A percentile compares a stretch with the other conserved stretches of the same genome.
Conservation (phyloP, 2,329 filamentous ascomycete species). For the Xylariomycetidae sp. region DNA sequence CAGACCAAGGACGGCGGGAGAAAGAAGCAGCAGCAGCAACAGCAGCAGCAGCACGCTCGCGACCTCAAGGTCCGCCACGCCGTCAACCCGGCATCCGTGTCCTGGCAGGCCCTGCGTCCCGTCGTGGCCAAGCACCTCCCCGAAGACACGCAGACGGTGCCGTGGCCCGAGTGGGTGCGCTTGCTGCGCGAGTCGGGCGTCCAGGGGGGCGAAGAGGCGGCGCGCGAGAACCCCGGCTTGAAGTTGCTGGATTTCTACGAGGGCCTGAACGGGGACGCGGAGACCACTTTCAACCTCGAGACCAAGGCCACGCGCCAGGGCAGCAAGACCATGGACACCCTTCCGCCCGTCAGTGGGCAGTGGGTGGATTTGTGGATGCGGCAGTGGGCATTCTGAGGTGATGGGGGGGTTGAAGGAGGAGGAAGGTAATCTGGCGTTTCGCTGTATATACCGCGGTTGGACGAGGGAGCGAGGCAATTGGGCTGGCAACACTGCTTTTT, state of each 20-base stretch:
- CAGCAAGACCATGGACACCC: conserved; percentile 11
- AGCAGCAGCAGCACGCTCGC: conserved; percentile 4
- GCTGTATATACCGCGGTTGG: too few species aligned
- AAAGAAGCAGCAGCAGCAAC: neutral
- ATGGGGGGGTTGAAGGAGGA: too few species aligned
- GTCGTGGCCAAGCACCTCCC: conserved; percentile 13
- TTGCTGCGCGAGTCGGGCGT: conserved; percentile 11
- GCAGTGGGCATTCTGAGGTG: conserved; percentile 14
- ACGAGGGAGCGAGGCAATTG: too few species aligned
- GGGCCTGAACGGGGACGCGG: conserved; percentile 10
- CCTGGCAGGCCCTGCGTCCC: conserved; percentile 16
- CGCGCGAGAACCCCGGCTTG: conserved; percentile 15
- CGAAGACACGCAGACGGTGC: conserved; percentile 9
- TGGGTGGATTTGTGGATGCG: conserved; percentile 18
- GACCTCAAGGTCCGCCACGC: conserved; percentile 18
- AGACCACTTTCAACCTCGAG: conserved; percentile 17
- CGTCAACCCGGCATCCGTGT: conserved; percentile 15
- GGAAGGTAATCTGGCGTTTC: too few species aligned
- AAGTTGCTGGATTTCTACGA: conserved; percentile 20
- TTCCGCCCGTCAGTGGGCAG: conserved; percentile 12
- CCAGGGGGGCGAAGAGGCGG: conserved; percentile 4
- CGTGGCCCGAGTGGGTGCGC: conserved; percentile 16
- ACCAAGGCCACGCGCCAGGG: conserved; percentile 8
- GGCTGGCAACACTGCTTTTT: too few species aligned
- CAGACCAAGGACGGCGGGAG: neutral